Percentiles rank a stretch among this genome's conserved stretches.
Conservation (phyloP, 805 yeast species). For the Candida orba region DNA sequence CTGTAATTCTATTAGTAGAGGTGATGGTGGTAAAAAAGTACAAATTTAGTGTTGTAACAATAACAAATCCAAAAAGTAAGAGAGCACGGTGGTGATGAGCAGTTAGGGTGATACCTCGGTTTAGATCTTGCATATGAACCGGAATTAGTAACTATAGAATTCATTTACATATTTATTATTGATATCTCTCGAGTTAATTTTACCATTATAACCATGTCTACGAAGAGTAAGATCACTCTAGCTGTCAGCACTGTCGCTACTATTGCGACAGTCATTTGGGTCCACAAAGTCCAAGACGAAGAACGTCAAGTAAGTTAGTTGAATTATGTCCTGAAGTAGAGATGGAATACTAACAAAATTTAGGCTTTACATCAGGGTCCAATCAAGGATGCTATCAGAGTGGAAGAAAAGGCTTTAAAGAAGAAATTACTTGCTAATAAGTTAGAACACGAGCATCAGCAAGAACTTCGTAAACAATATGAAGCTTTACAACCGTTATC, state of each 20-base stretch:
- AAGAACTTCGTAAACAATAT: conserved; percentile 48
- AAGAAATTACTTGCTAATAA: conserved; percentile 37
- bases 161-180: no score
- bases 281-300: conserved; percentile 58
- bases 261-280: conserved; percentile 55
- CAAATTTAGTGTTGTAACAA: background rate
- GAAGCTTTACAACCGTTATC: conserved; percentile 58
- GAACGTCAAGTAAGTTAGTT: conserved; percentile 49
- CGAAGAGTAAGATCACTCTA: conserved; percentile 71
- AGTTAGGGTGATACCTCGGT: background rate
- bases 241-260: conserved; percentile 50
- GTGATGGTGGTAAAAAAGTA: no score
- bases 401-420: conserved; percentile 28
- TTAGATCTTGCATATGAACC: background rate
- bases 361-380: conserved; percentile 75
- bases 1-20: no score
- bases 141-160: no score
- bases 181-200: no score
- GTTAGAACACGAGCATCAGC: conserved; percentile 60
- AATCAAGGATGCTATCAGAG: conserved; percentile 62
- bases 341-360: conserved; percentile 7
- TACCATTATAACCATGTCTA: conserved; percentile 46
- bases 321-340: background rate
- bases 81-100: conserved; percentile 2
- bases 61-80: background rate